Base-by-base conservation (phyloP, 305 asterid genomes). In the Withania somnifera region DNA sequence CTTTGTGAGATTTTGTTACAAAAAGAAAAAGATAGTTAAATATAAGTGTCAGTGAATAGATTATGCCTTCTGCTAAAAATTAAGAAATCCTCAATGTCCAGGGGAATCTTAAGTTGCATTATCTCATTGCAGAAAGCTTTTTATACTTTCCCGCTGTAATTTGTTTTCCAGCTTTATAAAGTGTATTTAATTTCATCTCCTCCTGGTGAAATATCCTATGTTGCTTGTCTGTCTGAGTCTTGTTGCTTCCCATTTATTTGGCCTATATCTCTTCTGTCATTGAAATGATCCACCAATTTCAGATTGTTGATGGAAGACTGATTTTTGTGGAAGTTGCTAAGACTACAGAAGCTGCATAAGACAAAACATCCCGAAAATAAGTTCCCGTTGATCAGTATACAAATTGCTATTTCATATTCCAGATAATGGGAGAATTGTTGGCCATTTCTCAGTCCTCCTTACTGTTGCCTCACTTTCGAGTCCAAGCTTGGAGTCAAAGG, bases 271-370 rank as follows among this genome's bases (percentile, higher is more conserved):
- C 7, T 26, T 40, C 28, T 26, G 26, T 63, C 82, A 79, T 11
- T 14, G 42, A 36, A 56, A 79, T 79, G 57, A 75, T 75, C 47
- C 52, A 76, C 30, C 6, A 61, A 63, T 80, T 82, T 89, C 93
- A 95, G 98, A 91, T 93, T 71, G 95, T 92, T 76, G 80, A 88
- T 52, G 95, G 95, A 83, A 90, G 91, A 85, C 84, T 93, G 88
- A 86, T 92, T 68, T 91, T 92, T 61, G 96, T 91, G 34, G 97
- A 91, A 81, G 81, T 89, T 56, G 93, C 88, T 11, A 77, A 92
- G 82, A 84, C 85, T 75, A 53, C 88, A 68, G 82, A 56, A 67
- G 79, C 89, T 19, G 85, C 75, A 54, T 42, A 84, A 50, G 54
- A 56, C 64, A 7, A 76, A 50, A 26, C 87, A 78, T 68, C 87